Conservation (phyloP, 164 flowering plant genomes). For the Echeveria elegans region DNA sequence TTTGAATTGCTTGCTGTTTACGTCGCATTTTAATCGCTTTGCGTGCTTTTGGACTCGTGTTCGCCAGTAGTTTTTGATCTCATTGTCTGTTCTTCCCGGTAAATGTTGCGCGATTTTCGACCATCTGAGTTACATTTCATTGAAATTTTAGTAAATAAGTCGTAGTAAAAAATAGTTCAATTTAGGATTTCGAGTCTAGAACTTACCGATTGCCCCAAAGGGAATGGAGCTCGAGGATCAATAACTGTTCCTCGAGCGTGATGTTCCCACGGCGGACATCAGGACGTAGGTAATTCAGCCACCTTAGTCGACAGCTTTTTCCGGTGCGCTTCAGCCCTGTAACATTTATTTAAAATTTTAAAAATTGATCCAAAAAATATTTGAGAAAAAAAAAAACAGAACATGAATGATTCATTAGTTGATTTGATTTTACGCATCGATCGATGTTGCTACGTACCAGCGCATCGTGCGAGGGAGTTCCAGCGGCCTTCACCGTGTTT, state of each 20-base stretch:
- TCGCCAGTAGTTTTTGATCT: conserved; percentile 93
- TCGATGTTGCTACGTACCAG: conserved; percentile 26
- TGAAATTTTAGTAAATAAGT: background rate
- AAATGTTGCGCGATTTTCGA: conserved; percentile 83
- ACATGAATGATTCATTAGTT: too few species aligned
- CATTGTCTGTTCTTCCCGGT: conserved; percentile 92
- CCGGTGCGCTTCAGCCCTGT: conserved; percentile 58
- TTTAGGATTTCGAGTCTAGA: too few species aligned
- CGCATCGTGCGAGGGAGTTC: conserved; percentile 51
- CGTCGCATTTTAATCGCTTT: conserved; percentile 85
- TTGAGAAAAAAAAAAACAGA: background rate
- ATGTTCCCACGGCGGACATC: conserved; percentile 64
- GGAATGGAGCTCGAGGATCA: conserved; percentile 61
- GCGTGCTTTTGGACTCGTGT: conserved; percentile 93
- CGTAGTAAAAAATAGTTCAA: background rate
- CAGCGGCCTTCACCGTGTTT: conserved; percentile 43
- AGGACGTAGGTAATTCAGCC: conserved; percentile 61
- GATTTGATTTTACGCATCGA: background rate
- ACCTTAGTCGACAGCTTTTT: conserved; percentile 61
- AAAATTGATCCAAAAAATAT: background rate
- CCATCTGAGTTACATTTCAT: conserved; percentile 42
- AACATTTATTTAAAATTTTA: background rate
- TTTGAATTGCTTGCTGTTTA: conserved; percentile 78
- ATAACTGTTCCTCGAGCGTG: conserved; percentile 56
- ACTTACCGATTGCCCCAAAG: conserved; percentile 77